Conservation (phyloP, 2,329 filamentous ascomycete genomes). For the Fusarium fujikuroi region DNA sequence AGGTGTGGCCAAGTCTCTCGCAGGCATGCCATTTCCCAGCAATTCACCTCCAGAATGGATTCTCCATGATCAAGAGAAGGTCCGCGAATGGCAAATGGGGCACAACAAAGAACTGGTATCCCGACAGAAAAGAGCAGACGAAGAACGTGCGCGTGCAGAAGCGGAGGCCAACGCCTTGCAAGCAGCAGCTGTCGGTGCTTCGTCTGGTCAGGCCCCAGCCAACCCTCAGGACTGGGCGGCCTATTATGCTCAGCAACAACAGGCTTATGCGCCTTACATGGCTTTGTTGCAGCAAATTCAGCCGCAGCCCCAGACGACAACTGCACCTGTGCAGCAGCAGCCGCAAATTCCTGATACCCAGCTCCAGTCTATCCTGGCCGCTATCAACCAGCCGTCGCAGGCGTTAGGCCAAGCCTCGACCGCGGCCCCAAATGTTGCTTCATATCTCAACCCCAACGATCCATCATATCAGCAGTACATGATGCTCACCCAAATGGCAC, state of each 20-base stretch:
- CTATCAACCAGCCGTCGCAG: conserved; percentile 53
- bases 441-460: conserved; percentile 52
- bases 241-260: conserved; percentile 56
- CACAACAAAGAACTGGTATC: conserved; percentile 55
- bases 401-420: conserved; percentile 38
- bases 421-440: conserved; percentile 32
- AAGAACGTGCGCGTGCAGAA: conserved; percentile 50
- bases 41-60: conserved; percentile 65
- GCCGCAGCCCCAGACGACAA: conserved; percentile 19
- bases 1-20: conserved; percentile 54
- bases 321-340: conserved; percentile 40
- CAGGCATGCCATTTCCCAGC: conserved; percentile 60
- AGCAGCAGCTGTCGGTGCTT: conserved; percentile 32
- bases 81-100: conserved; percentile 64
- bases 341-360: conserved; percentile 51
- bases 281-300: conserved; percentile 54
- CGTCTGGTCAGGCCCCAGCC: conserved; percentile 36
- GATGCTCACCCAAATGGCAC: conserved; percentile 53
- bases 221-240: conserved; percentile 52
- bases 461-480: conserved; percentile 54
- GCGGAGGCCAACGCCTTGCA: conserved; percentile 48
- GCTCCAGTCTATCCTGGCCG: conserved; percentile 57
- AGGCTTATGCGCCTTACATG: conserved; percentile 56
- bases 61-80: conserved; percentile 56
- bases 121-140: conserved; percentile 53